Evolutionary conservation across 208 protist genomes (phyloP).

Genomic region (Acanthamoeba healyi): DNA sequence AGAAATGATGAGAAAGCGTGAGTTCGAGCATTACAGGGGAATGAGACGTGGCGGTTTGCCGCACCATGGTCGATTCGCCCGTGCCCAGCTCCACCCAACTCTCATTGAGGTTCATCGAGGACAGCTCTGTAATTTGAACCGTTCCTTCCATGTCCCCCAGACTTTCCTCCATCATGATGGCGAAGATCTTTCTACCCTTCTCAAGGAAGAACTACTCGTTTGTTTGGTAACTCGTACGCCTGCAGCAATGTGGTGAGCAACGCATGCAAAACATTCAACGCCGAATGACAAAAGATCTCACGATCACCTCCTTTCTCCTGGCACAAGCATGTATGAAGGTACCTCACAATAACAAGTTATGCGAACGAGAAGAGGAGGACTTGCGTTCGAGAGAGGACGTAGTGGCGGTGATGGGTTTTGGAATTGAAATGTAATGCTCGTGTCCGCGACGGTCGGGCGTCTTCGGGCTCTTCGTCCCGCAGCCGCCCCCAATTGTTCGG

Average conservation of each 20-base stretch:
- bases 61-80: neutral
- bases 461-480: neutral
- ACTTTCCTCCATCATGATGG: neutral
- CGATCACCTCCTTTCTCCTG: too few relatives aligned
- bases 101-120: conserved; percentile 1
- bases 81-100: conserved; percentile 10
- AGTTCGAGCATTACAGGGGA: neutral
- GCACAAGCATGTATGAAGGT: too few relatives aligned
- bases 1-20: neutral
- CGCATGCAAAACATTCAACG: too few relatives aligned
- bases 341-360: too few relatives aligned
- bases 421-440: too few relatives aligned
- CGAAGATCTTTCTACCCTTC: too few relatives aligned
- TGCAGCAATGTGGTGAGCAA: too few relatives aligned
- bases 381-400: too few relatives aligned
- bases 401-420: neutral
- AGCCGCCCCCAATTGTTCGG: neutral
- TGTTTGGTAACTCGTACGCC: too few relatives aligned
- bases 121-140: neutral
- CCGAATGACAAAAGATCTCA: too few relatives aligned
- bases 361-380: too few relatives aligned
- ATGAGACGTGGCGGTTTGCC: neutral
- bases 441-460: neutral
- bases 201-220: too few relatives aligned
- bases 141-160: neutral